Evolutionary conservation across 345 rosid genomes (phyloP).

Genomic region (Brassica juncea): DNA sequence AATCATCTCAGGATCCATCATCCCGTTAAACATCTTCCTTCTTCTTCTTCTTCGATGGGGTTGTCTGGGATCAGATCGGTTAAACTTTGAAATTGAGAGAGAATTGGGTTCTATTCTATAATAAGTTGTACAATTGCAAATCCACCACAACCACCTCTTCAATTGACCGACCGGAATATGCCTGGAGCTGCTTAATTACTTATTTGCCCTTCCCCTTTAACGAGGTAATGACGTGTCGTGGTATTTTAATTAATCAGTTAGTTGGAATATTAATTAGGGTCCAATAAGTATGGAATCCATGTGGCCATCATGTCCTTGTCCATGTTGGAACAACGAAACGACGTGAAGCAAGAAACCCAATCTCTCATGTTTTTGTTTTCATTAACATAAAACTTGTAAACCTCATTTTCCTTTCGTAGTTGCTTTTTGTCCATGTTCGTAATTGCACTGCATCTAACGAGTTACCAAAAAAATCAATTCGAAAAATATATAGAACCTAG

Average conservation of each 20-base stretch:
- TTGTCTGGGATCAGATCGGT: conserved; percentile 15
- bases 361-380: not conserved
- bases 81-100: not conserved
- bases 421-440: not conserved
- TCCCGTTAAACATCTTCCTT: conserved; percentile 61
- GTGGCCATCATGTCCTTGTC: conserved; percentile 11
- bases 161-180: conserved; percentile 41
- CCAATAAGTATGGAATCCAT: not conserved
- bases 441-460: too few relatives aligned
- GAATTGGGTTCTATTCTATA: not conserved
- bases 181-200: not conserved
- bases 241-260: not conserved
- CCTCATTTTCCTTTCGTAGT: not conserved
- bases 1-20: conserved; percentile 96
- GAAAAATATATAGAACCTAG: too few relatives aligned
- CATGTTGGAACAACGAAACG: not conserved
- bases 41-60: not conserved
- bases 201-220: not conserved
- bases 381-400: not conserved
- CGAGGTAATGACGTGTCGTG: conserved; percentile 1
- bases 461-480: too few relatives aligned
- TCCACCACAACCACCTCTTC: conserved; percentile 10
- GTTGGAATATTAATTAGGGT: conserved; percentile 13
- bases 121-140: not conserved
- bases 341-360: not conserved